A percentile compares a stretch with the other conserved stretches of the same genome.
Evolutionary conservation across 2,329 filamentous ascomycete species (phyloP).

Genomic region (Colletotrichum agaves): DNA sequence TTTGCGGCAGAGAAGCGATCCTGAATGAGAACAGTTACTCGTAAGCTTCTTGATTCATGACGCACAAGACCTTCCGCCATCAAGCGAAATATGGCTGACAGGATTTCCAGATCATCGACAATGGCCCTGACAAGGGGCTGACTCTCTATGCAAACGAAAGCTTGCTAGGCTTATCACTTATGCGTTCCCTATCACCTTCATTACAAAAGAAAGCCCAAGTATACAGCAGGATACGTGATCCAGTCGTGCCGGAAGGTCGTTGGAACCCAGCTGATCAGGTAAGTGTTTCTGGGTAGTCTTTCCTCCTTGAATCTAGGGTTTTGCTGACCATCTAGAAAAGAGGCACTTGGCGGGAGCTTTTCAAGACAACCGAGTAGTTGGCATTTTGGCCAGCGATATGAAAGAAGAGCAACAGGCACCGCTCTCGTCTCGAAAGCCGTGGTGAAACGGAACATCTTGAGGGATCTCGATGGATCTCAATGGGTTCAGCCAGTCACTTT

Average conservation of each 20-base stretch:
- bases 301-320: background rate
- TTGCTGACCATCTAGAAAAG: background rate
- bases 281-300: background rate
- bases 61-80: background rate
- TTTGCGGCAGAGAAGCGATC: background rate
- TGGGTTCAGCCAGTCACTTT: background rate
- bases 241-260: background rate
- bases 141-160: slow-evolving; percentile 1
- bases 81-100: background rate
- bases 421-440: background rate
- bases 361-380: background rate
- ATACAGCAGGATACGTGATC: background rate
- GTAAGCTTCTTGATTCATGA: background rate
- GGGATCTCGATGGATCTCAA: background rate
- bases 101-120: background rate
- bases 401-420: background rate
- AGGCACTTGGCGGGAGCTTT: slow-evolving; percentile 1
- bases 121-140: background rate
- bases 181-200: background rate
- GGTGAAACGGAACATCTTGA: background rate
- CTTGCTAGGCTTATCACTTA: background rate
- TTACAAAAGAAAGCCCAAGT: background rate
- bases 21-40: background rate
- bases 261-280: background rate
- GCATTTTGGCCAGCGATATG: background rate